phyloP scores from a whole-genome alignment of 2,329 filamentous ascomycete genomes.

The Acrodontium crateriforme region DNA sequence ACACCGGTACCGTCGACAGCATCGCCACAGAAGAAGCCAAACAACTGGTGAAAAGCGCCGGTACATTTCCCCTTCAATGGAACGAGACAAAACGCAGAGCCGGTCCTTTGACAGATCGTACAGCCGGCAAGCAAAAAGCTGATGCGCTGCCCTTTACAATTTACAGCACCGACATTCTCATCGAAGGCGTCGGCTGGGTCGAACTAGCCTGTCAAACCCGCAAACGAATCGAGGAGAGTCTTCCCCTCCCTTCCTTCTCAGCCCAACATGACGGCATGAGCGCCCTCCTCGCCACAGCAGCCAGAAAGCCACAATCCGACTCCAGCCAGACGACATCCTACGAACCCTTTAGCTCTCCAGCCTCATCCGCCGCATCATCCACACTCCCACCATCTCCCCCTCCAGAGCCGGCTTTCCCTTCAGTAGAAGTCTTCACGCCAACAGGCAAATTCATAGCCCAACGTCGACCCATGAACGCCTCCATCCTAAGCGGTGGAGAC shows the following conservation, averaged over 20 bases:
- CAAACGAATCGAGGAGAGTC: constrained; percentile 11
- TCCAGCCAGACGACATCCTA: neutral
- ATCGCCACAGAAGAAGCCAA: constrained; percentile 37
- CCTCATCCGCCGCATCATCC: too few species aligned
- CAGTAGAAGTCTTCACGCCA: constrained; percentile 74
- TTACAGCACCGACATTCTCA: constrained; percentile 66
- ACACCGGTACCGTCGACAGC: constrained; percentile 43
- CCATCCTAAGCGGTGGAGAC: constrained; percentile 40
- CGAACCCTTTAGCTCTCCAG: too few species aligned
- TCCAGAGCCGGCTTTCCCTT: constrained; percentile 36
- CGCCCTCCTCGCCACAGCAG: neutral
- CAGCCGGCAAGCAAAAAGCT: constrained; percentile 48
- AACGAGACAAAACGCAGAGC: constrained; percentile 73
- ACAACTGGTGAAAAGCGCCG: constrained; percentile 44
- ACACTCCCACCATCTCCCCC: too few species aligned
- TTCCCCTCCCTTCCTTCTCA: neutral
- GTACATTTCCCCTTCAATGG: constrained; percentile 58
- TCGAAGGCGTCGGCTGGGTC: constrained; percentile 89
- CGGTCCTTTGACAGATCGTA: constrained; percentile 51
- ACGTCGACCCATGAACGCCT: constrained; percentile 57
- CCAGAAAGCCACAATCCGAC: too few species aligned
- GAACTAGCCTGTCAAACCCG: constrained; percentile 76
- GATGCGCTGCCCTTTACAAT: constrained; percentile 67
- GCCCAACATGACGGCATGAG: constrained; percentile 13
- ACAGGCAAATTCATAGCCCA: constrained; percentile 64